Percentiles rank a stretch among this genome's conserved stretches.
Evolutionary conservation across 2,329 filamentous ascomycete species (phyloP).

Genomic region (Microsporum ferrugineum): DNA sequence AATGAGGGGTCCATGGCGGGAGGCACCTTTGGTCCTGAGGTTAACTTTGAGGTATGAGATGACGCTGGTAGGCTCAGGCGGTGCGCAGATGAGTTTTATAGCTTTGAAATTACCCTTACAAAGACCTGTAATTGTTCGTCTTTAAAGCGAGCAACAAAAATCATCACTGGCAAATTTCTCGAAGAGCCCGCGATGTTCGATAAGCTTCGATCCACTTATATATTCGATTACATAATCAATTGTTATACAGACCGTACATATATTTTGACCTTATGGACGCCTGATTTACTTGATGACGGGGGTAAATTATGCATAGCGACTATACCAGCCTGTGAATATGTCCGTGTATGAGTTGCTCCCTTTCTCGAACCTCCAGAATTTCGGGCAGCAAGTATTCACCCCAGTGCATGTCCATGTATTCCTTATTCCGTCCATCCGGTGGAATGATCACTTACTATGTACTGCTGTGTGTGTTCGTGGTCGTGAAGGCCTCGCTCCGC

Average conservation of each 20-base stretch:
- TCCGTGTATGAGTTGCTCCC: neutral
- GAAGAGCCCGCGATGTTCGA: neutral
- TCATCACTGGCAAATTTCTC: neutral
- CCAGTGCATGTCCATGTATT: too few relatives aligned
- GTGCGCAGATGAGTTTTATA: too few relatives aligned
- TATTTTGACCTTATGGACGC: neutral
- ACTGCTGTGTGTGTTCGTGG: too few relatives aligned
- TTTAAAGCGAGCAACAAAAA: neutral
- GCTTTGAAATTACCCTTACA: too few relatives aligned
- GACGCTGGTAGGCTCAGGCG: too few relatives aligned
- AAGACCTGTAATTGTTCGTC: neutral
- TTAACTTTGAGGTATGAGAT: neutral
- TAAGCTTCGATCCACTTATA: neutral
- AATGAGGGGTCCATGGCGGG: slow-evolving; percentile 47
- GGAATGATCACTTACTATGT: too few relatives aligned
- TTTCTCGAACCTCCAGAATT: too few relatives aligned
- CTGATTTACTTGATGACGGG: too few relatives aligned
- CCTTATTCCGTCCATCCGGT: too few relatives aligned
- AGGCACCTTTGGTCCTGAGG: neutral
- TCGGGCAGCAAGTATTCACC: too few relatives aligned
- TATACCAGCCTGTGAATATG: neutral
- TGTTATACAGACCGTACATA: neutral
- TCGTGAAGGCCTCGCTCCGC: too few relatives aligned
- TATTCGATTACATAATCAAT: neutral
- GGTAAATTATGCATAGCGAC: too few relatives aligned